Evolutionary conservation across 2,329 filamentous ascomycete species (phyloP).

Genomic region (Monosporascus sp.): DNA sequence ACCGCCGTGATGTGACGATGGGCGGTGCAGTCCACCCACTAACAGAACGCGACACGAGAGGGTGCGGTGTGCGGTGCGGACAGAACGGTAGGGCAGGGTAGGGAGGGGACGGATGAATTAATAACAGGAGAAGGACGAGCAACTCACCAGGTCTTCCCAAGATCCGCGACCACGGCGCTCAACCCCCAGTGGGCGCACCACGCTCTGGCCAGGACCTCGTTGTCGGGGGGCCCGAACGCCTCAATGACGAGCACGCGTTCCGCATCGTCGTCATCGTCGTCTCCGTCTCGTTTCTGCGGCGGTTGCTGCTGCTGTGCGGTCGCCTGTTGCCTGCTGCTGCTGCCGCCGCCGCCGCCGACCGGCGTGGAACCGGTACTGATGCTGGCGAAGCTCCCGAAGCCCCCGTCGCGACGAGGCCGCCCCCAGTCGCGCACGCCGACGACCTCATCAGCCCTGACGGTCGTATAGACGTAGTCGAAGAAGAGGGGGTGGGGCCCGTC

Average conservation of each 20-base stretch:
- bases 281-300: constrained; percentile 12
- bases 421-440: constrained; percentile 64
- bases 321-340: constrained; percentile 1
- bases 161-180: constrained; percentile 63
- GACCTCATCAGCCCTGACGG: constrained; percentile 58
- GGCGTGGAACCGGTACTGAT: too few relatives aligned
- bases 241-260: constrained; percentile 67
- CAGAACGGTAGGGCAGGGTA: too few relatives aligned
- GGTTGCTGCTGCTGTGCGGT: constrained; percentile 11
- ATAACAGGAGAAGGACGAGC: background rate
- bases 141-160: constrained; percentile 60
- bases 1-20: too few relatives aligned
- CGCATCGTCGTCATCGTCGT: constrained; percentile 41
- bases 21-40: too few relatives aligned
- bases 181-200: constrained; percentile 75
- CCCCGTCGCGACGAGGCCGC: constrained; percentile 21
- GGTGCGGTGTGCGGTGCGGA: too few relatives aligned
- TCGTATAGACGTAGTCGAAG: constrained; percentile 61
- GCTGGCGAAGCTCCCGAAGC: background rate
- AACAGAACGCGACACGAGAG: too few relatives aligned
- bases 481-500: constrained; percentile 64
- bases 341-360: constrained; percentile 1
- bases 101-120: background rate
- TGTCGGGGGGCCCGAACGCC: constrained; percentile 67
- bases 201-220: constrained; percentile 69